Evolutionary conservation across 306 rosid species (phyloP).

Genomic region (Prosopis cineraria): DNA sequence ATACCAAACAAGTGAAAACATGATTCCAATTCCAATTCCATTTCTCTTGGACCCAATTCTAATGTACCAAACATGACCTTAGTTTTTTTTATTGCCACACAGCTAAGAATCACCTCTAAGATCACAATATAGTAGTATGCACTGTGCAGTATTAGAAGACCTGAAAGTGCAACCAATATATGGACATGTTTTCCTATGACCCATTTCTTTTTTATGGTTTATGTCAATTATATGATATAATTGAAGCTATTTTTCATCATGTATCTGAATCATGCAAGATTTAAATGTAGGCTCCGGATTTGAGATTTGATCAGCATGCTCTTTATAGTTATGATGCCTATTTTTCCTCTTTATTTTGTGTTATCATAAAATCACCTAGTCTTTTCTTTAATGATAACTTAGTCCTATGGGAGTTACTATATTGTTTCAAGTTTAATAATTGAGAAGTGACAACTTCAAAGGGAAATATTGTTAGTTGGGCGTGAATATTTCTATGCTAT

Average conservation of each 20-base stretch:
- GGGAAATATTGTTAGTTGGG: background rate
- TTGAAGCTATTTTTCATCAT: background rate
- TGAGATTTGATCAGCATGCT: background rate
- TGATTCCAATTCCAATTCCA: no score
- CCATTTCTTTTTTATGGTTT: background rate
- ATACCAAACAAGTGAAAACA: no score
- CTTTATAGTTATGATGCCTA: background rate
- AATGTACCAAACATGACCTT: no score
- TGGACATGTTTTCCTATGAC: background rate
- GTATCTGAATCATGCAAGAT: background rate
- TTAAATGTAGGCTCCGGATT: no score
- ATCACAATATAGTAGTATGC: background rate
- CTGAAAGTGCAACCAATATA: background rate
- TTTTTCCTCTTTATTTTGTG: background rate
- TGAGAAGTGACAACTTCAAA: background rate
- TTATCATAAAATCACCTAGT: background rate
- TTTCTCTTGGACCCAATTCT: no score
- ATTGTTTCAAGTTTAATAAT: background rate
- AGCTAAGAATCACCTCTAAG: background rate
- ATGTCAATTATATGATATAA: background rate
- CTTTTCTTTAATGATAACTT: background rate
- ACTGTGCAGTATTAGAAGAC: no score
- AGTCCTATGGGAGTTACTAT: background rate
- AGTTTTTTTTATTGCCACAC: background rate
- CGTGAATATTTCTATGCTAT: background rate